Base-by-base conservation (phyloP, 768 basidiomycete species). In the Mrakia blollopis region DNA sequence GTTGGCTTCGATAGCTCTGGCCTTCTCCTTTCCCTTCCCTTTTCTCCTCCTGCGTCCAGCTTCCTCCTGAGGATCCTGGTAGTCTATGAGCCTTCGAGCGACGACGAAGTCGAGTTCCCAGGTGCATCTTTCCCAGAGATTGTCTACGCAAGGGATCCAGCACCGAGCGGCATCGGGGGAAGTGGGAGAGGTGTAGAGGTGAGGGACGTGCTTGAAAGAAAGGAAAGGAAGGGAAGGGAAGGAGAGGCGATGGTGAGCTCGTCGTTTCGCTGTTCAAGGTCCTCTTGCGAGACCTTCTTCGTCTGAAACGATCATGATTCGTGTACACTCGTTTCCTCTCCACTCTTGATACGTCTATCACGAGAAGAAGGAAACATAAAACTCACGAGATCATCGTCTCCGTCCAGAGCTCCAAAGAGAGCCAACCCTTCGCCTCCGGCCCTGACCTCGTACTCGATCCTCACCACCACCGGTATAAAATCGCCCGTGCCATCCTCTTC, bases 41-140 rank as follows among this genome's bases (percentile, higher is more conserved):
- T 14, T 88, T 86, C 39, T 54, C 50, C 54, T 57, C 39, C 60
- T 68, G 52, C 52, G 32, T 61, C 25, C 70, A 7, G 57, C 23
- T 67, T 65, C 73, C 21, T 62, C 60, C 18, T n/a, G 30, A n/a
- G 21, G 63, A 89, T 90, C 79, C 90, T 87, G 37, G 25, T 72
- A 76, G 23, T 76, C 79, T 50, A 78, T 80, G 35, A 82, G 35
- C 39, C 73, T 54, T 32, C 83, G 79, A 70, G 95, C 94, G 47
- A 97, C 95, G 71, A 97, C 89, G 83, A 97, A 93, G 83, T 98
- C 93, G 76, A 98, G 91, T 81, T 99, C 97, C 97, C 97, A 99
- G 10, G 96, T 95, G 80, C 92, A 97, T 80, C 93, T 91, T 84
- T 97, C 95, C 92, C 94, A 96, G 30, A 94, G 84, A 80, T 89